phyloP scores from a whole-genome alignment of 768 basidiomycete species.

The Suillus subaureus region DNA sequence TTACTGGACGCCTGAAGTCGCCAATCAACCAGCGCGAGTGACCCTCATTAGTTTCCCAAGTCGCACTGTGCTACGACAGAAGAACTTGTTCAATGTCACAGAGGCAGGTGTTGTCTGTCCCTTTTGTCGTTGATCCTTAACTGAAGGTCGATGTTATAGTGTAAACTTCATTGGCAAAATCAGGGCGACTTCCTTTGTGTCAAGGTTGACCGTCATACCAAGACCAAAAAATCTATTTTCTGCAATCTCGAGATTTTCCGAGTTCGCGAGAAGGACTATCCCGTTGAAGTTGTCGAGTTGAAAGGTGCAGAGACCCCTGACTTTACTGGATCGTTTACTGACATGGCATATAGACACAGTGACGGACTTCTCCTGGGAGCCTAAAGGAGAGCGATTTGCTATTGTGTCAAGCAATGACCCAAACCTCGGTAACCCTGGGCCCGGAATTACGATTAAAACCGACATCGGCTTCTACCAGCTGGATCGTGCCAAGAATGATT shows the following conservation, averaged over 20 bases:
- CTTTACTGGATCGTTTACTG: background rate
- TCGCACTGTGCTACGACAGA: constrained; percentile 82
- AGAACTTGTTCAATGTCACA: constrained; percentile 97
- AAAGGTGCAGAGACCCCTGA: constrained; percentile 62
- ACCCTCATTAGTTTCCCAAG: constrained; percentile 90
- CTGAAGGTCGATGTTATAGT: constrained; percentile 48
- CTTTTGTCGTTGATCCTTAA: constrained; percentile 8
- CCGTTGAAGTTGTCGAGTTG: constrained; percentile 95
- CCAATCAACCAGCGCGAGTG: constrained; percentile 95
- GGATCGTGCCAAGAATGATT: constrained; percentile 91
- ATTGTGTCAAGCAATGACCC: constrained; percentile 94
- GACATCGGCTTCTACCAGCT: constrained; percentile 96
- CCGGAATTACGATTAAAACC: constrained; percentile 94
- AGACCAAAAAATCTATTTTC: constrained; percentile 97
- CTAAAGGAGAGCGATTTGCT: constrained; percentile 94
- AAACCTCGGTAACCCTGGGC: constrained; percentile 86
- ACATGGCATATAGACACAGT: constrained; percentile 69
- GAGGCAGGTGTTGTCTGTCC: constrained; percentile 60
- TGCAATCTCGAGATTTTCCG: constrained; percentile 99
- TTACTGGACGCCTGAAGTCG: constrained; percentile 97
- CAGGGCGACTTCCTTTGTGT: constrained; percentile 98
- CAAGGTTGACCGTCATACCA: constrained; percentile 98
- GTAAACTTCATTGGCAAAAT: constrained; percentile 98
- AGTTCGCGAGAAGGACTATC: constrained; percentile 95
- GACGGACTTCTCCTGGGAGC: constrained; percentile 98